Evolutionary conservation across 2,329 filamentous ascomycete genomes (phyloP), one percentile per base, ranked within the genome.

Genomic region (Teratosphaeriaceae sp.): DNA sequence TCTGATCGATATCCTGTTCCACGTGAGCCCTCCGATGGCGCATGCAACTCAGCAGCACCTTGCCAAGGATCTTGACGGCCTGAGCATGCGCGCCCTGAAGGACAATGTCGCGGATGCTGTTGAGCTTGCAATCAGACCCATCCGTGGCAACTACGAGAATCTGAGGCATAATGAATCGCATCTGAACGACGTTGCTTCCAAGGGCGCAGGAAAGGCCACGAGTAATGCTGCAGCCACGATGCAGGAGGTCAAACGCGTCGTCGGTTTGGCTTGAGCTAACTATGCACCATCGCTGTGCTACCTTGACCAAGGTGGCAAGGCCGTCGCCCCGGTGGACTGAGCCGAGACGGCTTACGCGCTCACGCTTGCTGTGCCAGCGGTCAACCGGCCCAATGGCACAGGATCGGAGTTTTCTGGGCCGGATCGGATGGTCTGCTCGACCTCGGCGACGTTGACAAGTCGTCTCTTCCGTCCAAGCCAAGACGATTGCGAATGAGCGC

Each of bases 1-100:
- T 61, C 71, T 98, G 11, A 66, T 98, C 1, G 80, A 88, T 44
- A 77, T 98, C 13, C 67, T 90, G n/a, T 80, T 80, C 19, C 78
- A 86, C 48, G 59, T 59, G 6, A 66, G 69, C 37, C 59, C 60
- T 4, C 62, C 65, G 20, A 48, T 55, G 1, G 58, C 70, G 9
- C 42, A 47, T 15, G 54, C 56, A 2, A 57, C 62, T 3, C 67
- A 65, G 38, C 60, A 70, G 21, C 70, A 71, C 5, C 54, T 80
- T 29, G 76, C 71, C 1, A 50, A 53, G 6, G 68, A 74, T 19
- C 62, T 72, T 42, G 54, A 65, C 21, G 56, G 59, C 7, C 43
- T 71, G 19, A 73, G 62, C 30, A 69, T 87, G 55, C 70, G 70
- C 7, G 69, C 69, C 1, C 68, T 90, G 43, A 90, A 90, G 63